Conservation (phyloP, 768 basidiomycete genomes). For the Boletus subparvulus region DNA sequence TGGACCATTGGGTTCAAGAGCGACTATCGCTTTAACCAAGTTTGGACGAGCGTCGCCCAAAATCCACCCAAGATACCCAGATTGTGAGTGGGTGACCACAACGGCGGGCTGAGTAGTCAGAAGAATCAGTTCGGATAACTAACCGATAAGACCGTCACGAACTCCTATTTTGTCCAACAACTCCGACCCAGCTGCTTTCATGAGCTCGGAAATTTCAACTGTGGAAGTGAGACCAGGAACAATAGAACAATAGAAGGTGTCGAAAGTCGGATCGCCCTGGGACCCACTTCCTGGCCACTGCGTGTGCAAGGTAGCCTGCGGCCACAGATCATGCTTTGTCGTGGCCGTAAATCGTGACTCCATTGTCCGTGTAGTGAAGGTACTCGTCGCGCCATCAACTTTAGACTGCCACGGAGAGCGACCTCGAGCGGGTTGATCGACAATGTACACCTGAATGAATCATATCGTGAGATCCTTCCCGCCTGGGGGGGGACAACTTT, state of each 20-base stretch:
- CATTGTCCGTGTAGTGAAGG: conserved; percentile 31
- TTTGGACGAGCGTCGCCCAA: conserved; percentile 47
- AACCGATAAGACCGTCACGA: conserved; percentile 16
- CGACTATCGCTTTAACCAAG: conserved; percentile 46
- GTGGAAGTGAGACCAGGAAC: conserved; percentile 40
- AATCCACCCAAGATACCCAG: conserved; percentile 49
- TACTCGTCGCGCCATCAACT: conserved; percentile 37
- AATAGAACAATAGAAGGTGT: conserved; percentile 45
- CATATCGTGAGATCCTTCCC: neutral
- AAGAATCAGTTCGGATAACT: neutral
- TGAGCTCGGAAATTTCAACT: conserved; percentile 38
- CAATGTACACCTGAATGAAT: conserved; percentile 39
- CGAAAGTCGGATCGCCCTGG: conserved; percentile 44
- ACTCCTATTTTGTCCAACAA: conserved; percentile 51
- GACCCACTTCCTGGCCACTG: conserved; percentile 56
- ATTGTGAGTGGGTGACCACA: conserved; percentile 52
- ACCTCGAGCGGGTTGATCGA: conserved; percentile 47
- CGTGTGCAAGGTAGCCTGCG: conserved; percentile 45
- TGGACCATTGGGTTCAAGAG: conserved; percentile 51
- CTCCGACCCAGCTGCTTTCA: conserved; percentile 41
- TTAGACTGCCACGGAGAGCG: conserved; percentile 44
- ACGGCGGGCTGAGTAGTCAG: conserved; percentile 38
- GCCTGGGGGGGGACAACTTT: neutral
- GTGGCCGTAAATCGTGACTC: conserved; percentile 48
- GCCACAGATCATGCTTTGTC: conserved; percentile 42